Percentiles rank a stretch among this genome's conserved stretches.
Conservation (phyloP, 352 stramenopile genomes). For the Pythium monospermum region DNA sequence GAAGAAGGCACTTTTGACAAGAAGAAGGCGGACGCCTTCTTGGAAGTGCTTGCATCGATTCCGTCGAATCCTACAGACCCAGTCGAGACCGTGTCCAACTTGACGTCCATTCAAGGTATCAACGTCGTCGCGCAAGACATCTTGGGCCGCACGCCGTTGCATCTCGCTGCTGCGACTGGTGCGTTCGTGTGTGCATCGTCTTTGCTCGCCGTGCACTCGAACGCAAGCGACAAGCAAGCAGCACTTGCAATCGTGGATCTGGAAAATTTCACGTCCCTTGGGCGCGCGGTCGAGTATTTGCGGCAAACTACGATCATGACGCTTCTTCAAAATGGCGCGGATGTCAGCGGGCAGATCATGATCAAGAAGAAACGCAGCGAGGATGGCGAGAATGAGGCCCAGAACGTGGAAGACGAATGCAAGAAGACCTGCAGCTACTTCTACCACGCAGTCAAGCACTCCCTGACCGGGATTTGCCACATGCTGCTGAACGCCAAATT, state of each 20-base stretch:
- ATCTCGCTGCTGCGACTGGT: slow-evolving; percentile 65
- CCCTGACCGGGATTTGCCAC: slow-evolving; percentile 68
- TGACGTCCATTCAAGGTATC: slow-evolving; percentile 44
- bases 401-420: background rate
- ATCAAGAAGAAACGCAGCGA: slow-evolving; percentile 19
- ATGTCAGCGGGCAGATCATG: slow-evolving; percentile 45
- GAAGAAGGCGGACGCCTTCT: slow-evolving; percentile 43
- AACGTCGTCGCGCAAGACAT: slow-evolving; percentile 34
- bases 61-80: slow-evolving; percentile 47
- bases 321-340: slow-evolving; percentile 53
- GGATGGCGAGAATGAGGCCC: background rate
- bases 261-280: slow-evolving; percentile 49
- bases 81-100: slow-evolving; percentile 72
- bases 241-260: slow-evolving; percentile 37
- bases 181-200: slow-evolving; percentile 70
- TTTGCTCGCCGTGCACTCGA: slow-evolving; percentile 35
- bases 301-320: slow-evolving; percentile 76
- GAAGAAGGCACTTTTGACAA: slow-evolving; percentile 40
- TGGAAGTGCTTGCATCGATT: slow-evolving; percentile 34
- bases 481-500: slow-evolving; percentile 74
- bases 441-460: slow-evolving; percentile 68
- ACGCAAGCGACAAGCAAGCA: slow-evolving; percentile 18
- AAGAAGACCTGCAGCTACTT: slow-evolving; percentile 53
- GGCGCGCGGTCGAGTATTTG: slow-evolving; percentile 45
- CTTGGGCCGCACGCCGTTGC: slow-evolving; percentile 51